These are phyloP conservation scores for Trichoderma lentiforme DNA, from an alignment of 2,329 filamentous ascomycete genomes.

Conservation along the genomic window DNA sequence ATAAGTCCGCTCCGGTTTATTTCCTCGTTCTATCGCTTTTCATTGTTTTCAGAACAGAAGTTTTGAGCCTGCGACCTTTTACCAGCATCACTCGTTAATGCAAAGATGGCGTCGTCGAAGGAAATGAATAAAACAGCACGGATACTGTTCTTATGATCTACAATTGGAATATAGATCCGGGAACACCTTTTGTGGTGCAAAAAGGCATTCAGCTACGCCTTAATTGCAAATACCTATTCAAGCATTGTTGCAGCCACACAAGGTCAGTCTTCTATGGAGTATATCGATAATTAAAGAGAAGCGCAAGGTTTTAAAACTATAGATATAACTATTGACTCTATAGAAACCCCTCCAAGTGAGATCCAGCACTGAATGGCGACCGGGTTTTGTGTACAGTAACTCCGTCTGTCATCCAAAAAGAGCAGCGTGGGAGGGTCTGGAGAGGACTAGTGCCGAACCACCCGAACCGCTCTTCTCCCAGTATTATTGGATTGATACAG, in stretches of 20 bases:
- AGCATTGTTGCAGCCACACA: not conserved
- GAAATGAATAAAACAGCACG: not conserved
- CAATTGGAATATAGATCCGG: not conserved
- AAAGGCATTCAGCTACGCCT: not conserved
- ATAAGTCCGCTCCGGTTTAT: not conserved
- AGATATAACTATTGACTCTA: not conserved
- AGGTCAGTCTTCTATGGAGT: not conserved
- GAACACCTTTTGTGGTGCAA: not conserved
- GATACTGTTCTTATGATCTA: not conserved
- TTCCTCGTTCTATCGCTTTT: not conserved
- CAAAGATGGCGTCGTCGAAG: too few relatives aligned
- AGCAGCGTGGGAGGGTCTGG: too few relatives aligned
- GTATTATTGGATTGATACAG: not conserved
- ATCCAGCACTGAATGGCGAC: not conserved
- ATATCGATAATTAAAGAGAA: not conserved
- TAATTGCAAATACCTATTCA: not conserved
- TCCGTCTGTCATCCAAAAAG: not conserved
- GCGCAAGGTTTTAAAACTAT: rapidly evolving
- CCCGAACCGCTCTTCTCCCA: too few relatives aligned
- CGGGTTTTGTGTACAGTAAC: not conserved
- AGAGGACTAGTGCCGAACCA: too few relatives aligned
- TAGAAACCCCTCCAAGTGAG: not conserved
- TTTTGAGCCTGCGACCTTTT: too few relatives aligned
- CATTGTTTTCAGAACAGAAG: not conserved
- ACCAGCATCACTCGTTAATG: too few relatives aligned